These are phyloP conservation scores for Mrakia frigida DNA, from an alignment of 768 basidiomycete species.

Conservation along the genomic window DNA sequence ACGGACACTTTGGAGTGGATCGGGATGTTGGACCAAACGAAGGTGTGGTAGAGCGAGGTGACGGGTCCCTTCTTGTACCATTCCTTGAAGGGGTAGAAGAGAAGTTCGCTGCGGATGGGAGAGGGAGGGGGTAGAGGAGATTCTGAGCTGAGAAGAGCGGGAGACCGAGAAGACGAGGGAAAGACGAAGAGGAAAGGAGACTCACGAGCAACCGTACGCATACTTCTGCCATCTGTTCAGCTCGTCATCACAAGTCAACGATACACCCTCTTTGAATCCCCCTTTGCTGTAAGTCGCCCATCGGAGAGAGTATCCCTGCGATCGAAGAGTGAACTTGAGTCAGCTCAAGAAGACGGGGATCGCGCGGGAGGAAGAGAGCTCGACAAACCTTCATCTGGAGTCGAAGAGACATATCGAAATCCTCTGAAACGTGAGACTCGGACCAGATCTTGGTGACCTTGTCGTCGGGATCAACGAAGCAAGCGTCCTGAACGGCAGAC, in stretches of 20 bases:
- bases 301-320: conserved; percentile 41
- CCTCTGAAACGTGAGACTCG: conserved; percentile 31
- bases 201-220: conserved; percentile 42
- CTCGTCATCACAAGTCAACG: conserved; percentile 82
- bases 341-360: neutral
- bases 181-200: conserved; percentile 37
- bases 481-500: conserved; percentile 75
- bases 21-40: conserved; percentile 48
- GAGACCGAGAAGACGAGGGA: neutral
- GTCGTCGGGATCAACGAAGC: conserved; percentile 32
- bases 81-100: conserved; percentile 73
- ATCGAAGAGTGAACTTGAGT: neutral
- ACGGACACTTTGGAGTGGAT: conserved; percentile 55
- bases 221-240: conserved; percentile 84
- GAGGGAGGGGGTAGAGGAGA: too few relatives aligned
- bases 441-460: conserved; percentile 32
- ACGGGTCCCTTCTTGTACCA: conserved; percentile 80
- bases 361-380: neutral
- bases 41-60: conserved; percentile 48
- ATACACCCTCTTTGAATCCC: conserved; percentile 87
- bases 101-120: conserved; percentile 48
- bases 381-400: conserved; percentile 57
- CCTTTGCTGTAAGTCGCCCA: conserved; percentile 77
- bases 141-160: neutral
- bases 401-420: conserved; percentile 44